Percentiles rank a stretch among this genome's conserved stretches.
These are phyloP conservation scores for Phytopythium kandeliae DNA, from an alignment of 352 stramenopile species.

Conservation along the genomic window DNA sequence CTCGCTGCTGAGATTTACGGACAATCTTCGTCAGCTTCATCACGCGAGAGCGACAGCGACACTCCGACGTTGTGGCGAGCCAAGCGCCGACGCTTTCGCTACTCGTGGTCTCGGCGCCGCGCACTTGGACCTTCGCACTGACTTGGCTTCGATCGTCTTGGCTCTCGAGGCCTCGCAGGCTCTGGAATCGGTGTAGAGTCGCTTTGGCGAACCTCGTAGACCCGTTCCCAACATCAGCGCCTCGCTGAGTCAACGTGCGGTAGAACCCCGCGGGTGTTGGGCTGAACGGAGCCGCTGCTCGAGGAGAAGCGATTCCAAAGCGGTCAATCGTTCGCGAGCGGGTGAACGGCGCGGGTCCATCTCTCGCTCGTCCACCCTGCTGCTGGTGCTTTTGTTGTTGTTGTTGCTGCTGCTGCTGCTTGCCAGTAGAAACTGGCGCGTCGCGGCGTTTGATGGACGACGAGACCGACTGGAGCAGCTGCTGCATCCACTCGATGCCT, in stretches of 20 bases:
- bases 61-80: slow-evolving; percentile 27
- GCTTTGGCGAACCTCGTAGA: neutral
- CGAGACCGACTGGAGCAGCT: slow-evolving; percentile 18
- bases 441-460: slow-evolving; percentile 12
- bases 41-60: slow-evolving; percentile 18
- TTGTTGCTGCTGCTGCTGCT: neutral
- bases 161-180: neutral
- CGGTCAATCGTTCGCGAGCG: slow-evolving; percentile 38
- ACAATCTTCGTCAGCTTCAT: slow-evolving; percentile 18
- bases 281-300: slow-evolving; percentile 13
- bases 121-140: neutral
- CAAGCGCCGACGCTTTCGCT: slow-evolving; percentile 21
- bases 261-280: slow-evolving; percentile 10
- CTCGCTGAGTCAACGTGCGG: slow-evolving; percentile 33
- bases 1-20: slow-evolving; percentile 5
- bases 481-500: slow-evolving; percentile 23
- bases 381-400: too few species aligned
- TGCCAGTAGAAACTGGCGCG: neutral
- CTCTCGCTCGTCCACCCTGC: neutral
- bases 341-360: slow-evolving; percentile 17
- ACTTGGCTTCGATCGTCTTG: neutral
- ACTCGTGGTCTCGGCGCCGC: neutral
- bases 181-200: neutral
- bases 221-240: neutral
- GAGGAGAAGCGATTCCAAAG: neutral